phyloP scores from a whole-genome alignment of 495 filamentous ascomycete genomes.

The Achaetomiella virescens region DNA sequence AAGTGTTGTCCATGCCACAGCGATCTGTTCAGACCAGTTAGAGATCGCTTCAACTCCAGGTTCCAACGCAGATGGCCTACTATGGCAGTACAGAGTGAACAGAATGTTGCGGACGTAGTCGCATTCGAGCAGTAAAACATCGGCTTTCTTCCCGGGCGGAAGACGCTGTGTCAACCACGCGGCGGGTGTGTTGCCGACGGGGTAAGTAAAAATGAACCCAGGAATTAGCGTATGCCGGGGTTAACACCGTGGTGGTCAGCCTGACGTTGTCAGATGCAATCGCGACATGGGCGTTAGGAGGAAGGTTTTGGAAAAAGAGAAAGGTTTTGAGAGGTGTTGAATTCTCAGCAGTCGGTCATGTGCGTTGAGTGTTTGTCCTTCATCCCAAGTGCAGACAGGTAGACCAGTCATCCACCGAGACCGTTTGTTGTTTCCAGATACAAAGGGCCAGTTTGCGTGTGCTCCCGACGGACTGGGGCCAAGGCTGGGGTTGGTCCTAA shows the following conservation, averaged over 20 bases:
- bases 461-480: too few species aligned
- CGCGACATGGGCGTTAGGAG: neutral
- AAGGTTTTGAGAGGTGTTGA: too few species aligned
- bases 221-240: neutral
- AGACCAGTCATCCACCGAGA: too few species aligned
- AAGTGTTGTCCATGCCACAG: conserved; percentile 29
- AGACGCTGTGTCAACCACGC: conserved; percentile 25
- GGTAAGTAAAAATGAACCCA: conserved; percentile 15
- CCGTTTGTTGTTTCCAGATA: too few species aligned
- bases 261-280: neutral
- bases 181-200: conserved; percentile 27
- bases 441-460: too few species aligned
- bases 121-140: conserved; percentile 31
- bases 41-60: neutral
- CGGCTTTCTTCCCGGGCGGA: conserved; percentile 21
- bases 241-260: neutral
- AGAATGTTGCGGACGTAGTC: conserved; percentile 30
- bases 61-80: neutral
- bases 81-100: conserved; percentile 25
- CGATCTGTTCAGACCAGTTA: neutral
- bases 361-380: too few species aligned
- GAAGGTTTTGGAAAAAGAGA: too few species aligned
- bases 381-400: too few species aligned
- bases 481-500: too few species aligned
- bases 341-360: too few species aligned